Conservation (phyloP, 2,329 filamentous ascomycete species). For the Xylariaceae sp. region DNA sequence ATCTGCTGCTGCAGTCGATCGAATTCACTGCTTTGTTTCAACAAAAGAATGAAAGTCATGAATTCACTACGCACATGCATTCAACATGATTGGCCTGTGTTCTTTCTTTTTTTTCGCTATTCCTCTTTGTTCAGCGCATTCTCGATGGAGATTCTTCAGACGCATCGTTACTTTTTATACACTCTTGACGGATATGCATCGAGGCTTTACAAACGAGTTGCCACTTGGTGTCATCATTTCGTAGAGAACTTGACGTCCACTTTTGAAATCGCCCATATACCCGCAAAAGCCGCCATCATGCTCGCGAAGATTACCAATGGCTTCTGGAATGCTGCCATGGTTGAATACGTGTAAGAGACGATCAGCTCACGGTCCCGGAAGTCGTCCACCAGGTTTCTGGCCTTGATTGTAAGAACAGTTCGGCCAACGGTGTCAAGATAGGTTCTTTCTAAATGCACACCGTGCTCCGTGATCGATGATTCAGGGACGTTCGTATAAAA, state of each 20-base stretch:
- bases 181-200: too few relatives aligned
- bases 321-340: slow-evolving; percentile 73
- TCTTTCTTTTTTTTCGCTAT: too few relatives aligned
- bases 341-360: slow-evolving; percentile 83
- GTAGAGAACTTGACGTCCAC: slow-evolving; percentile 74
- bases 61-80: too few relatives aligned
- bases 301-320: slow-evolving; percentile 76
- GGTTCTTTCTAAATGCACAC: slow-evolving; percentile 67
- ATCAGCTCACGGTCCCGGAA: slow-evolving; percentile 77
- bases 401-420: slow-evolving; percentile 74
- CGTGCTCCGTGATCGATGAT: slow-evolving; percentile 54
- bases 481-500: slow-evolving; percentile 69
- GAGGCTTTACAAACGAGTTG: not conserved
- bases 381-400: slow-evolving; percentile 86
- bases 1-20: too few relatives aligned
- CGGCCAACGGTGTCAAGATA: slow-evolving; percentile 93
- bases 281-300: slow-evolving; percentile 67
- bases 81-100: too few relatives aligned
- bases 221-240: slow-evolving; percentile 27
- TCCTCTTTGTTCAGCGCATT: too few relatives aligned
- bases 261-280: slow-evolving; percentile 70
- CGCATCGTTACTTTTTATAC: too few relatives aligned
- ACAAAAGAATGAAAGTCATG: too few relatives aligned
- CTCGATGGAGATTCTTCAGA: too few relatives aligned
- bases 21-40: too few relatives aligned